A percentile compares a stretch with the other conserved stretches of the same genome.
Evolutionary conservation across 2,329 filamentous ascomycete genomes (phyloP).

Genomic region (Microsporum audouinii): DNA sequence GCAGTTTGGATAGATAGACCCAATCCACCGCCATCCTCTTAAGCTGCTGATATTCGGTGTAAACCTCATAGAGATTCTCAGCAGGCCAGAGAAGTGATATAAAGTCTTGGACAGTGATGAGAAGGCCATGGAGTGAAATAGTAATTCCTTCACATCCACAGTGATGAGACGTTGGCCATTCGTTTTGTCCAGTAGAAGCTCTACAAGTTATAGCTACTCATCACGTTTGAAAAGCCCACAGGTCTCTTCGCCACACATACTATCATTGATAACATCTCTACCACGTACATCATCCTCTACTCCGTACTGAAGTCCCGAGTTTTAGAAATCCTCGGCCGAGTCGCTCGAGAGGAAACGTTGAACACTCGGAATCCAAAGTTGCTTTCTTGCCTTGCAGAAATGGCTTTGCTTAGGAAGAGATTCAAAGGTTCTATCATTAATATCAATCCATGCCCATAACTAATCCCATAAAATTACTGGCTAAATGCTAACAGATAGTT

Average conservation of each 20-base stretch:
- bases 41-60: background rate
- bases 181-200: background rate
- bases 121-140: background rate
- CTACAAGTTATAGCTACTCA: background rate
- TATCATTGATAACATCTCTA: background rate
- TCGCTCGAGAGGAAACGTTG: background rate
- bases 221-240: background rate
- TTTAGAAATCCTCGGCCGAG: background rate
- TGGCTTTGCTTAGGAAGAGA: background rate
- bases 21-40: no score
- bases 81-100: background rate
- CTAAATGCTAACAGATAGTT: background rate
- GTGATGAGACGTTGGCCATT: background rate
- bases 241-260: background rate
- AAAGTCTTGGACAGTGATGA: background rate
- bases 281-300: no score
- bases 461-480: no score
- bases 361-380: background rate
- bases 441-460: no score
- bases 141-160: background rate
- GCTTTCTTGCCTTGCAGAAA: background rate
- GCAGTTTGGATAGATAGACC: background rate
- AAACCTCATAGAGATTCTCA: background rate
- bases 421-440: background rate
- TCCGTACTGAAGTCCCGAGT: no score